Conservation (phyloP, 202 grass and related monocot species). For the Brachypodium distachyon region DNA sequence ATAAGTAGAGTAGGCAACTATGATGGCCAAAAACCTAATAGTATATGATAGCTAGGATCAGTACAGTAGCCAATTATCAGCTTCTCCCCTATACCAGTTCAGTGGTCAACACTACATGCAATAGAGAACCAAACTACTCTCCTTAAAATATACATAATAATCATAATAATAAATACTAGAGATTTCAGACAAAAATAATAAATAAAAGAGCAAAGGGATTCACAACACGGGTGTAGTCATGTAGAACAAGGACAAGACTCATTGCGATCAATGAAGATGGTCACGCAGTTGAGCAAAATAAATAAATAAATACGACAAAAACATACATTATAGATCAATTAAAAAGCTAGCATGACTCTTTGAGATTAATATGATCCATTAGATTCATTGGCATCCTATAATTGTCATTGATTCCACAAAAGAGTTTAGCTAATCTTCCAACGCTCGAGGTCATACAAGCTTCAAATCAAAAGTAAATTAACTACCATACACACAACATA, state of each 20-base stretch:
- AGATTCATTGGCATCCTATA: not conserved
- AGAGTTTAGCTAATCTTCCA: not conserved
- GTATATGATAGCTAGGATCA: not conserved
- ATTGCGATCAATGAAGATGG: not conserved
- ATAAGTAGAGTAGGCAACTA: not conserved
- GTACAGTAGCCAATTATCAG: conserved; percentile 1
- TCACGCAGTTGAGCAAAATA: not conserved
- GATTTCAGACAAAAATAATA: not conserved
- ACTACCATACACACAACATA: not conserved
- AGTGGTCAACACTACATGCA: not conserved
- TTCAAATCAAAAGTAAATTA: not conserved
- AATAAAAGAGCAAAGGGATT: not conserved
- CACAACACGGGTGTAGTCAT: not conserved
- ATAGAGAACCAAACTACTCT: not conserved
- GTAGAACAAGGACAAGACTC: not conserved
- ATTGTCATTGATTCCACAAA: not conserved
- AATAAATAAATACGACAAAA: not conserved
- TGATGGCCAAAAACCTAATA: not conserved
- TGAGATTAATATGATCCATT: not conserved
- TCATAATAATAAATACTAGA: not conserved
- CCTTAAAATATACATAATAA: not conserved
- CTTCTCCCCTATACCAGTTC: not conserved
- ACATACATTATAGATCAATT: not conserved
- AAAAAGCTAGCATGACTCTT: not conserved
- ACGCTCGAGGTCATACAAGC: not conserved